Percentiles rank a stretch among this genome's conserved stretches.
These are phyloP conservation scores for Nicotiana paniculata DNA, from an alignment of 257 asterid genomes.

Conservation along the genomic window DNA sequence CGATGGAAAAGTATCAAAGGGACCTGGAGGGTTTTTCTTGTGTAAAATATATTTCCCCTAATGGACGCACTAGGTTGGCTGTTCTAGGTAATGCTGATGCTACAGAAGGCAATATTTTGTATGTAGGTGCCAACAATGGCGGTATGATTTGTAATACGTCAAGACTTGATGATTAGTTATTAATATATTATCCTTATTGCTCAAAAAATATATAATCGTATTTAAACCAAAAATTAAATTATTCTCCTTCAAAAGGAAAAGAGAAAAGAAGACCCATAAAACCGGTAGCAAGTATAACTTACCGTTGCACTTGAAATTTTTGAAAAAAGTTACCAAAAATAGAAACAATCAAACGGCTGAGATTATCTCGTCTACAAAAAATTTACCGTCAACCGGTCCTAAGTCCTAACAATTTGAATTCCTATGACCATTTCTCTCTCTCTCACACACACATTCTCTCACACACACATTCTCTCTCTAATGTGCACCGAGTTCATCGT, in stretches of 20 bases:
- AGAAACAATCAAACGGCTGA: not conserved
- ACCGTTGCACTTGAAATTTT: not conserved
- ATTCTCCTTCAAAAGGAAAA: not conserved
- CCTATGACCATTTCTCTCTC: not conserved
- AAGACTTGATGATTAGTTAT: no score
- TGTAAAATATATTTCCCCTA: no score
- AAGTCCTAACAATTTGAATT: not conserved
- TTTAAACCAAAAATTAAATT: not conserved
- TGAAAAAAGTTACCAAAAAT: not conserved
- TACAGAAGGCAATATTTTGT: no score
- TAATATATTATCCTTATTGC: no score
- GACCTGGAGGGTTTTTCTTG: no score
- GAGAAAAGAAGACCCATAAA: not conserved
- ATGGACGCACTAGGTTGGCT: no score
- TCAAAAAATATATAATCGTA: not conserved
- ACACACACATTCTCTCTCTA: no score
- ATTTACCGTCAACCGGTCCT: not conserved
- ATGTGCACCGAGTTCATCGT: not conserved
- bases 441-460: no score
- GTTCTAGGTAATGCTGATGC: no score
- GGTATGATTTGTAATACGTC: no score
- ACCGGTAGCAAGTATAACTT: not conserved
- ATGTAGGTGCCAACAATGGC: no score
- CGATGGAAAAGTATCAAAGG: no score
- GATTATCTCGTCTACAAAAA: not conserved